Conservation (phyloP, 164 flowering plant species). For the Macadamia integrifolia region DNA sequence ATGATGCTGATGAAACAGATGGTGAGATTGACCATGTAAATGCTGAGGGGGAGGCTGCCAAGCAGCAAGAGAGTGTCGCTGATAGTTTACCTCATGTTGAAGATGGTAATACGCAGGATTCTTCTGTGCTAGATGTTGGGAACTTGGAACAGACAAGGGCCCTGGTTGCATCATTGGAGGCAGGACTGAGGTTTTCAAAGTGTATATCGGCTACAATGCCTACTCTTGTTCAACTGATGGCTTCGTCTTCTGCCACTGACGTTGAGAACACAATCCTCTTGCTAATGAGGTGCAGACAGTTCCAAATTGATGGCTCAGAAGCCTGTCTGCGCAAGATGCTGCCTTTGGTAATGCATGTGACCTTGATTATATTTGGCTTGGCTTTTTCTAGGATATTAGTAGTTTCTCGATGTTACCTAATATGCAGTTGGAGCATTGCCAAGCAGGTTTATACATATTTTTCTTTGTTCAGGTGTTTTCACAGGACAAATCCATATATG, state of each 20-base stretch:
- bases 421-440: neutral
- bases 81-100: constrained; percentile 56
- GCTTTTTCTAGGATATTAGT: neutral
- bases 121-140: constrained; percentile 69
- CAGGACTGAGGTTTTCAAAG: constrained; percentile 81
- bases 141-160: constrained; percentile 89
- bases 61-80: constrained; percentile 49
- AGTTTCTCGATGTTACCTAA: neutral
- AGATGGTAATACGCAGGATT: constrained; percentile 29
- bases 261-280: constrained; percentile 88
- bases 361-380: neutral
- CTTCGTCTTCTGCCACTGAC: constrained; percentile 91
- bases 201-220: constrained; percentile 80
- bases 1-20: constrained; percentile 30
- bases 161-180: constrained; percentile 95
- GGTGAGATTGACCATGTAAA: constrained; percentile 40
- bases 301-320: constrained; percentile 94
- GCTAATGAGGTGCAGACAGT: constrained; percentile 93
- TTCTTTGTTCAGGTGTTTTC: constrained; percentile 71
- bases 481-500: constrained; percentile 90
- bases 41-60: constrained; percentile 17
- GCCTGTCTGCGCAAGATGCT: constrained; percentile 89
- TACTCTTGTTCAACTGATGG: constrained; percentile 90
- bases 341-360: constrained; percentile 66
- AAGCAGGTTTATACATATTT: neutral